Conservation (phyloP, 2,329 filamentous ascomycete genomes). For the Paracoccidioides lutzii region DNA sequence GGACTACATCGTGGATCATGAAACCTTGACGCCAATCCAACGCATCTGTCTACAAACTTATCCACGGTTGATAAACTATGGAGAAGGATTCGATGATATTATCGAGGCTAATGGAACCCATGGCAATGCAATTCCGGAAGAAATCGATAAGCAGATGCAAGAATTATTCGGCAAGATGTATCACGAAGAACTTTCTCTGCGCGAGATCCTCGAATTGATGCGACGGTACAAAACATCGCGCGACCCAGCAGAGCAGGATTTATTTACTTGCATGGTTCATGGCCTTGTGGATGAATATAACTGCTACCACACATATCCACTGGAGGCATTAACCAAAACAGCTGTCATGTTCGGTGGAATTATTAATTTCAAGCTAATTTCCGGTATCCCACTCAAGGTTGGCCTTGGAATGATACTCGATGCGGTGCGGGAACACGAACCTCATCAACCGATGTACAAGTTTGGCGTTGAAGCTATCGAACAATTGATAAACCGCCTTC, state of each 20-base stretch:
- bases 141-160: conserved; percentile 85
- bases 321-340: conserved; percentile 91
- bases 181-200: conserved; percentile 72
- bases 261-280: conserved; percentile 98
- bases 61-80: conserved; percentile 90
- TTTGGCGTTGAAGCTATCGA: conserved; percentile 92
- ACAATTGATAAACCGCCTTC: conserved; percentile 68
- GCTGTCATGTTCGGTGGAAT: conserved; percentile 94
- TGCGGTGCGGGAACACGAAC: conserved; percentile 71
- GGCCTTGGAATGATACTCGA: conserved; percentile 98
- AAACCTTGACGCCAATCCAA: conserved; percentile 69
- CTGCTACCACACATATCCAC: conserved; percentile 86
- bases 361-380: conserved; percentile 84
- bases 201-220: conserved; percentile 72
- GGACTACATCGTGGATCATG: conserved; percentile 46
- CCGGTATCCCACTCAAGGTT: conserved; percentile 79
- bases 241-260: conserved; percentile 74
- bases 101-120: conserved; percentile 73
- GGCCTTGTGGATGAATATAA: conserved; percentile 94
- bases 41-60: conserved; percentile 84
- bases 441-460: conserved; percentile 89
- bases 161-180: conserved; percentile 99
- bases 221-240: conserved; percentile 78
- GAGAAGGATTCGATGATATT: conserved; percentile 80
- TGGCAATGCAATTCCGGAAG: conserved; percentile 65